Evolutionary conservation across 805 yeast genomes (phyloP).

Genomic region (Kodamaea laetipori): DNA sequence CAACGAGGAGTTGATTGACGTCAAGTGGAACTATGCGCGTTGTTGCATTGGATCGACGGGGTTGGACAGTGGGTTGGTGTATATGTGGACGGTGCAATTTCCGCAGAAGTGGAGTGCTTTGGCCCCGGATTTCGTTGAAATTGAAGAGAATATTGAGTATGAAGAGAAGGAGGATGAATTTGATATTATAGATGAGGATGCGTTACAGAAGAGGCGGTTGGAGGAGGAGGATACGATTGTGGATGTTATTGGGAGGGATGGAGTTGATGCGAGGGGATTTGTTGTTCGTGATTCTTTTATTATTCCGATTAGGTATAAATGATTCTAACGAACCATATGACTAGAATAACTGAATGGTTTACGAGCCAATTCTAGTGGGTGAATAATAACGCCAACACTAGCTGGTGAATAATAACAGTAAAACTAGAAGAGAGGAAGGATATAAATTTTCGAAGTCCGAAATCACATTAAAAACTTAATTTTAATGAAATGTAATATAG

Average conservation of each 20-base stretch:
- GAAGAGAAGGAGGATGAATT: conserved; percentile 90
- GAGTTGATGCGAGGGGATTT: conserved; percentile 72
- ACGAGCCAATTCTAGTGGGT: too few species aligned
- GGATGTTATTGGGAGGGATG: conserved; percentile 68
- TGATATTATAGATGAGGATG: conserved; percentile 73
- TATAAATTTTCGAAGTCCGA: too few species aligned
- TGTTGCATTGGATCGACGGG: conserved; percentile 84
- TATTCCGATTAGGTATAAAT: conserved; percentile 53
- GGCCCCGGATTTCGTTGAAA: conserved; percentile 95
- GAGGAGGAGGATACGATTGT: conserved; percentile 64
- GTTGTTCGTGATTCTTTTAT: conserved; percentile 53
- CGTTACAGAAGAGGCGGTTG: conserved; percentile 57
- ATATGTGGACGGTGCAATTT: conserved; percentile 76
- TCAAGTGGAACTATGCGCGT: conserved; percentile 79
- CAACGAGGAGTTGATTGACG: conserved; percentile 80
- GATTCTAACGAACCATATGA: background rate
- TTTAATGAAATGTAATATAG: too few species aligned
- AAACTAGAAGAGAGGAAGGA: too few species aligned
- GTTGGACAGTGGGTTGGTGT: conserved; percentile 78
- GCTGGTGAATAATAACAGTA: too few species aligned
- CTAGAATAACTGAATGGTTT: too few species aligned
- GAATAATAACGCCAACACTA: too few species aligned
- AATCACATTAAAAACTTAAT: too few species aligned
- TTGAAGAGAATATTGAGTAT: conserved; percentile 88
- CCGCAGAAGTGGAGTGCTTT: conserved; percentile 96